Evolutionary conservation across 2,329 filamentous ascomycete genomes (phyloP).

Genomic region (Zopfia rhizophila): DNA sequence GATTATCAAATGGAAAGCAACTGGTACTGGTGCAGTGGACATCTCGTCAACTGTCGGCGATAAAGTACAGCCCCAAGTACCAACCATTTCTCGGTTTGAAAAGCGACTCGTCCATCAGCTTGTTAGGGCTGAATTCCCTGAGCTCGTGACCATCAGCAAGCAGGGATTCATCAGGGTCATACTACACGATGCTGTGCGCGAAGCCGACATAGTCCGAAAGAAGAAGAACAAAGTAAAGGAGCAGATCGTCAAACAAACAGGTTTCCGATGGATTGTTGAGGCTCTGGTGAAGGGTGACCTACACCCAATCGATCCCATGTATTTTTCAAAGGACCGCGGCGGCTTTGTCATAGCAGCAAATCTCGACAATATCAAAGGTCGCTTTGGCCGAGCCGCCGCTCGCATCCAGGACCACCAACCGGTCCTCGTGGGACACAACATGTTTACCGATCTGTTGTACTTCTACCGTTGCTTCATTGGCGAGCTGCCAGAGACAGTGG

Average conservation of each 20-base stretch:
- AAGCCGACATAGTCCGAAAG: constrained; percentile 52
- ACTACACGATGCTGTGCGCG: constrained; percentile 54
- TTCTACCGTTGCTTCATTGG: constrained; percentile 72
- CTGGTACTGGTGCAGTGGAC: constrained; percentile 33
- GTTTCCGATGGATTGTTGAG: constrained; percentile 63
- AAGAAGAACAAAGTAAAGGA: constrained; percentile 53
- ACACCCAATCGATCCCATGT: constrained; percentile 45
- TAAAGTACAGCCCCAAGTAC: constrained; percentile 20
- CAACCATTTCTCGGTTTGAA: constrained; percentile 62
- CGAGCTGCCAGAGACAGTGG: constrained; percentile 63
- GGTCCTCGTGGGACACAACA: constrained; percentile 71
- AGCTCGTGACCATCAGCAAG: constrained; percentile 55
- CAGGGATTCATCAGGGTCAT: constrained; percentile 57
- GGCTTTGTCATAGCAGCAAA: constrained; percentile 50
- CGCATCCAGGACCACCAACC: constrained; percentile 59
- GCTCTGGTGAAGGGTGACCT: constrained; percentile 55
- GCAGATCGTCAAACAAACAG: constrained; percentile 56
- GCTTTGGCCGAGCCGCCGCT: constrained; percentile 53
- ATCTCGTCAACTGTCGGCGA: constrained; percentile 44
- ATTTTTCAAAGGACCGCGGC: constrained; percentile 47
- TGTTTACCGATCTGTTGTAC: constrained; percentile 72
- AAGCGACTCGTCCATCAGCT: constrained; percentile 73
- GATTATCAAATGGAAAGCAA: constrained; percentile 60
- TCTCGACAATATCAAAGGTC: constrained; percentile 45
- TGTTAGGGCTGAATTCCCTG: constrained; percentile 69